Percentiles rank a stretch among this genome's conserved stretches.
These are phyloP conservation scores for Russula earlei DNA, from an alignment of 768 basidiomycete species.

Conservation along the genomic window DNA sequence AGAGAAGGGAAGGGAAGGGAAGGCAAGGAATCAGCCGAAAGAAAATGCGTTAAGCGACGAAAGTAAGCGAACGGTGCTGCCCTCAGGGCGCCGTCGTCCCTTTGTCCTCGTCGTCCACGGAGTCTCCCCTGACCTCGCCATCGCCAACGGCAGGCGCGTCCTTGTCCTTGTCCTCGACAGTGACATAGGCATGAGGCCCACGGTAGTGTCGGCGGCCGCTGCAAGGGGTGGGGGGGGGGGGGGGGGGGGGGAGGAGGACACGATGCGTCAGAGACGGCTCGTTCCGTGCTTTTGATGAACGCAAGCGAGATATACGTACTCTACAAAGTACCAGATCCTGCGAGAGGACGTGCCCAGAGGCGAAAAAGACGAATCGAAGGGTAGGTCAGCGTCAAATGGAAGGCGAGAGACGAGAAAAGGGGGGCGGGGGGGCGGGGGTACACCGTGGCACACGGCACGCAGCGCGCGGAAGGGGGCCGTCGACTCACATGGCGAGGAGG, in stretches of 20 bases:
- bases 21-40: no score
- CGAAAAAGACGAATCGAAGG: no score
- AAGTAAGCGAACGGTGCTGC: not conserved
- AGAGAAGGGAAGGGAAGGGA: no score
- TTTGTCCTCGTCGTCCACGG: not conserved
- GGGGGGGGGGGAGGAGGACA: no score
- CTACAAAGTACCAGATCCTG: constrained; percentile 23
- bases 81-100: not conserved
- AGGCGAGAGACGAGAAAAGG: no score
- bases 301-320: constrained; percentile 7
- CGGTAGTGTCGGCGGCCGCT: constrained; percentile 19
- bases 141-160: not conserved
- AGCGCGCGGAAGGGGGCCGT: not conserved
- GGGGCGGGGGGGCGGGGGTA: no score
- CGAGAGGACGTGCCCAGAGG: not conserved
- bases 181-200: constrained; percentile 10
- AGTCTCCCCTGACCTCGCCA: not conserved
- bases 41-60: not conserved
- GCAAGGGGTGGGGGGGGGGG: no score
- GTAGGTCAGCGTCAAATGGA: not conserved
- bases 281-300: no score
- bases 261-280: no score
- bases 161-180: not conserved
- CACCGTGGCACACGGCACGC: no score
- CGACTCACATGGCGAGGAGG: constrained; percentile 27